Evolutionary conservation across 345 rosid species (phyloP).

Genomic region (Nephelium lappaceum): DNA sequence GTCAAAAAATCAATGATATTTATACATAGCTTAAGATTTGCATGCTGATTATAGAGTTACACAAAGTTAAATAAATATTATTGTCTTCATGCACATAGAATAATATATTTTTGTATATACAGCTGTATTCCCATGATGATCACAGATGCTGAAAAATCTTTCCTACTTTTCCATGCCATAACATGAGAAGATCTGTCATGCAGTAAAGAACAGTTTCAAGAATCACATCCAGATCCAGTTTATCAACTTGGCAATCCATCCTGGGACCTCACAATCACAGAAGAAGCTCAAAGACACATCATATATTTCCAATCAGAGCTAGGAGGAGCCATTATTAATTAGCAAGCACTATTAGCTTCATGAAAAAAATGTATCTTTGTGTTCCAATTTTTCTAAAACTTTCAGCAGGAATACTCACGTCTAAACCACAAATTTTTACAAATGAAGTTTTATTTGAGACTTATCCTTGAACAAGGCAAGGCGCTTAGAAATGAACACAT

Average conservation of each 20-base stretch:
- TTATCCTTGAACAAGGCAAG: neutral
- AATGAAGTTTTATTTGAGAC: neutral
- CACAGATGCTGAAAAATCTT: neutral
- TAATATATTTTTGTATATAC: neutral
- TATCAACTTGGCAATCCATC: conserved; percentile 27
- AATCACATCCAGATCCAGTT: conserved; percentile 8
- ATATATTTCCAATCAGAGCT: conserved; percentile 26
- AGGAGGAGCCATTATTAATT: neutral
- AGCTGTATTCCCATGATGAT: neutral
- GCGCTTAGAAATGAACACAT: neutral
- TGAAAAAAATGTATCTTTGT: neutral
- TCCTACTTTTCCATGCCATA: neutral
- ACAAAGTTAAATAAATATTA: too few species aligned
- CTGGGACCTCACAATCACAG: conserved; percentile 21
- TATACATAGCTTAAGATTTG: neutral
- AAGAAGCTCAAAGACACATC: conserved; percentile 29
- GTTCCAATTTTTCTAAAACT: neutral
- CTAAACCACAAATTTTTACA: neutral
- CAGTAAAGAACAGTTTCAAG: neutral
- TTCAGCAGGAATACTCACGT: neutral
- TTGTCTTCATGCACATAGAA: neutral
- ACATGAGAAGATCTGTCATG: neutral
- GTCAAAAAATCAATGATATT: neutral
- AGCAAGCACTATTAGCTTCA: neutral
- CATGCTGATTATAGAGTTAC: neutral